These are phyloP conservation scores for Rhizodiscina lignyota DNA, from an alignment of 495 filamentous ascomycete genomes.

Conservation along the genomic window DNA sequence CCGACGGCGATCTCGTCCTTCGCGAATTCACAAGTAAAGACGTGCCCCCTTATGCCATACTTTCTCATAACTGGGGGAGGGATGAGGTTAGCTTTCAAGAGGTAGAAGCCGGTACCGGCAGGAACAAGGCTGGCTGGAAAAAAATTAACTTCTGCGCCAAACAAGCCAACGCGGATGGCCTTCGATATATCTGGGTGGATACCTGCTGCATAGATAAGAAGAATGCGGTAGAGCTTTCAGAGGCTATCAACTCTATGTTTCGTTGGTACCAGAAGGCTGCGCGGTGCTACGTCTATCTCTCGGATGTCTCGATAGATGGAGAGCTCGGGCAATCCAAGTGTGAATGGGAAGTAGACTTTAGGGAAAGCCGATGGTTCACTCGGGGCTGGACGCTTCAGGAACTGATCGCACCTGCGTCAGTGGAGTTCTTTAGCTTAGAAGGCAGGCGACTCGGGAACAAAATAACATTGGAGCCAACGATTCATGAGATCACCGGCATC, in stretches of 20 bases:
- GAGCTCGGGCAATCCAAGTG: not conserved
- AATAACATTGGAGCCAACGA: slow-evolving; percentile 5
- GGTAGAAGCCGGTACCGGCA: not conserved
- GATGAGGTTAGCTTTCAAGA: slow-evolving; percentile 6
- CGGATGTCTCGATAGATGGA: slow-evolving; percentile 5
- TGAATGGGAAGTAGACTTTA: slow-evolving; percentile 6
- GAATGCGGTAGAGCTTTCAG: not conserved
- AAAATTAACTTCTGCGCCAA: slow-evolving; percentile 4
- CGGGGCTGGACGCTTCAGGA: slow-evolving; percentile 8
- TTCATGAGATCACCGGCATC: slow-evolving; percentile 13
- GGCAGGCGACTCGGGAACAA: slow-evolving; percentile 10
- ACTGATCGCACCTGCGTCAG: slow-evolving; percentile 7
- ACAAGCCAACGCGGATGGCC: slow-evolving; percentile 2
- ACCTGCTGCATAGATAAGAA: slow-evolving; percentile 1
- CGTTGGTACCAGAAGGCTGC: slow-evolving; percentile 6
- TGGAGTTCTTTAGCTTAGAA: slow-evolving; percentile 13
- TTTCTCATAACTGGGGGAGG: slow-evolving; percentile 7
- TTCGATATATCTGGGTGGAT: slow-evolving; percentile 4
- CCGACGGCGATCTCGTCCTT: slow-evolving; percentile 6
- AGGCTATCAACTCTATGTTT: slow-evolving; percentile 1
- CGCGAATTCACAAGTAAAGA: slow-evolving; percentile 4
- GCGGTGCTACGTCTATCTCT: slow-evolving; percentile 7
- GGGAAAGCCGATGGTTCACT: slow-evolving; percentile 7
- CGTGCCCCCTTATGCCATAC: slow-evolving; percentile 8
- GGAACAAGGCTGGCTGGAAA: not conserved